Percentiles rank a stretch among this genome's conserved stretches.
Conservation (phyloP, 345 rosid species). For the Nephelium lappaceum region DNA sequence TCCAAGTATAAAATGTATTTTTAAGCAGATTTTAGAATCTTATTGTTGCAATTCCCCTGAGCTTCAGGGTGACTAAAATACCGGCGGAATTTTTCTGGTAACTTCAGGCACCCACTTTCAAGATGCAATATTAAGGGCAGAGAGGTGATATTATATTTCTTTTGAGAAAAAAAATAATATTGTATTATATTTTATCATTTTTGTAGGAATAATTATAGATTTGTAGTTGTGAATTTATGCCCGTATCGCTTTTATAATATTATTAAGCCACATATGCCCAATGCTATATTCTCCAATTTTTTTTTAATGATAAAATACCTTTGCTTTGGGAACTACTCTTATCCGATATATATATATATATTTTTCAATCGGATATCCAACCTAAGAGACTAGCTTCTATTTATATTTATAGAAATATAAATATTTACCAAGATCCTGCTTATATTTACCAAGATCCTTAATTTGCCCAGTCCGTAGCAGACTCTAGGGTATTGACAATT, state of each 20-base stretch:
- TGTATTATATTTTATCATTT: neutral
- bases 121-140: conserved; percentile 28
- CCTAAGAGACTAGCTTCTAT: neutral
- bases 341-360: neutral
- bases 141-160: conserved; percentile 5
- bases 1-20: neutral
- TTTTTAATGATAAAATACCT: neutral
- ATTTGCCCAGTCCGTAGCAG: too few relatives aligned
- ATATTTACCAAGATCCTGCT: too few relatives aligned
- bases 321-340: neutral
- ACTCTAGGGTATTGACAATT: too few relatives aligned
- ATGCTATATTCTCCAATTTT: conserved; percentile 22
- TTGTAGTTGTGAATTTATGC: conserved; percentile 35
- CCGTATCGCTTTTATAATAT: conserved; percentile 15
- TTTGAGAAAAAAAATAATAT: neutral
- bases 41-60: conserved; percentile 24
- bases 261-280: conserved; percentile 26
- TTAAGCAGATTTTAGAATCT: conserved; percentile 30
- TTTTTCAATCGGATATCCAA: neutral
- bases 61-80: conserved; percentile 12
- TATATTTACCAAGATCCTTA: too few relatives aligned
- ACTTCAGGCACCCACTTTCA: conserved; percentile 23
- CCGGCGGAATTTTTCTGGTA: conserved; percentile 15
- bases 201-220: conserved; percentile 27
- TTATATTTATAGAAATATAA: too few relatives aligned